phyloP scores from a whole-genome alignment of 768 basidiomycete genomes.

The Mrakia gelida region DNA sequence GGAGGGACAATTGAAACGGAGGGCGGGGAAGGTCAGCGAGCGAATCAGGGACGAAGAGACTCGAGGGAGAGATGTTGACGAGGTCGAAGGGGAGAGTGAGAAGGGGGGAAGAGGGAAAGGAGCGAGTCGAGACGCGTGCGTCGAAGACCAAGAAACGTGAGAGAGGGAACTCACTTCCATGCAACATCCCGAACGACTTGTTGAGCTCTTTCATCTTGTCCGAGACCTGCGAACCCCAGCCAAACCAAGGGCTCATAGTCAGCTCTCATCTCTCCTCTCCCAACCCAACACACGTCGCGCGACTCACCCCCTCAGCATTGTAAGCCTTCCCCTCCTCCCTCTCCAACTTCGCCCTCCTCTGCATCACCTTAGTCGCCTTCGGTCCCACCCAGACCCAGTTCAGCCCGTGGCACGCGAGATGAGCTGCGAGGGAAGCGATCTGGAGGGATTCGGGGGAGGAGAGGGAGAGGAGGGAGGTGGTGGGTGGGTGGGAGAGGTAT shows the following conservation, averaged over 20 bases:
- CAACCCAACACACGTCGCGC: too few species aligned
- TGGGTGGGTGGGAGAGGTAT: constrained; percentile 51
- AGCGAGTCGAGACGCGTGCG: too few species aligned
- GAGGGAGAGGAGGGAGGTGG: constrained; percentile 49
- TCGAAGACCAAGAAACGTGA: background rate
- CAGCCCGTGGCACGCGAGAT: constrained; percentile 49
- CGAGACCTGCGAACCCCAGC: constrained; percentile 52
- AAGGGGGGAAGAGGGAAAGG: background rate
- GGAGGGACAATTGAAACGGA: background rate
- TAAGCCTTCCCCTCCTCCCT: constrained; percentile 66
- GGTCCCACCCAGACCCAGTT: constrained; percentile 72
- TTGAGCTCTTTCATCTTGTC: constrained; percentile 65
- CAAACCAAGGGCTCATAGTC: too few species aligned
- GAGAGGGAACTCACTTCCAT: constrained; percentile 53
- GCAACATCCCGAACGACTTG: constrained; percentile 60
- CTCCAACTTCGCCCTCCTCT: constrained; percentile 65
- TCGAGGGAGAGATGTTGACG: too few species aligned
- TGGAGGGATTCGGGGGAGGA: constrained; percentile 39
- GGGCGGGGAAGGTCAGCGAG: background rate
- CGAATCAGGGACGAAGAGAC: background rate
- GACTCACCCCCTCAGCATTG: constrained; percentile 61
- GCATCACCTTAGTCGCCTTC: constrained; percentile 69
- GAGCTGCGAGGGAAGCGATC: constrained; percentile 36
- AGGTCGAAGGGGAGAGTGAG: background rate
- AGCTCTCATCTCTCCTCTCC: too few species aligned